phyloP scores from a whole-genome alignment of 2,329 filamentous ascomycete genomes.

The Zymoseptoria pseudotritici region DNA sequence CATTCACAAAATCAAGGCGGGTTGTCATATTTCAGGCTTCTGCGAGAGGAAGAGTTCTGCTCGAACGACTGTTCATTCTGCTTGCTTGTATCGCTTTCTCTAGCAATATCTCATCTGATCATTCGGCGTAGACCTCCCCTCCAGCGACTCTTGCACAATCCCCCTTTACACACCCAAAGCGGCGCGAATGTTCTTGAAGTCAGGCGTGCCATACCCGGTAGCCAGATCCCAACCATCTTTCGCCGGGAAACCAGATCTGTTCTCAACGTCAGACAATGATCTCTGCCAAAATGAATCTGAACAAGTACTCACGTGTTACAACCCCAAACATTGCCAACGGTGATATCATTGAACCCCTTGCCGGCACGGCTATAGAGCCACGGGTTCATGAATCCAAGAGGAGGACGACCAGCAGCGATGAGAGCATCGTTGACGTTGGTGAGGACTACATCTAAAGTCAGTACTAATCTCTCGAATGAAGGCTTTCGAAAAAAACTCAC shows the following conservation, averaged over 20 bases:
- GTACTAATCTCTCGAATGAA: not conserved
- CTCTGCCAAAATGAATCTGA: too few species aligned
- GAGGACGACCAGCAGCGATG: constrained; percentile 41
- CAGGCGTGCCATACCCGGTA: constrained; percentile 21
- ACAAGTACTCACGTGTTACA: constrained; percentile 21
- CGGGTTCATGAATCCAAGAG: constrained; percentile 54
- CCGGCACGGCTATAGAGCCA: constrained; percentile 48
- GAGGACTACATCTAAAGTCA: constrained; percentile 34
- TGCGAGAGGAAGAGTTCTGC: too few species aligned
- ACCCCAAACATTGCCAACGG: constrained; percentile 32
- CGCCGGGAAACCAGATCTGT: constrained; percentile 17
- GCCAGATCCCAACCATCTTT: constrained; percentile 22
- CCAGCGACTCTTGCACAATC: not conserved
- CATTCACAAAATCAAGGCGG: too few species aligned
- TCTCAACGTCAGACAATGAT: not conserved
- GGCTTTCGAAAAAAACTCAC: not conserved
- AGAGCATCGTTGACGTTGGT: constrained; percentile 57
- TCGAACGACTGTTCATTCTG: too few species aligned
- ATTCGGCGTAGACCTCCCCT: too few species aligned
- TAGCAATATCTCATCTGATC: not conserved
- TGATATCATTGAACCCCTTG: constrained; percentile 45
- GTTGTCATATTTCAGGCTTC: too few species aligned
- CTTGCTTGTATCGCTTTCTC: not conserved
- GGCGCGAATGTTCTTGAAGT: constrained; percentile 15
- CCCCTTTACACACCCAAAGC: constrained; percentile 4